phyloP scores from a whole-genome alignment of 257 asterid genomes.

The Apocynum venetum region DNA sequence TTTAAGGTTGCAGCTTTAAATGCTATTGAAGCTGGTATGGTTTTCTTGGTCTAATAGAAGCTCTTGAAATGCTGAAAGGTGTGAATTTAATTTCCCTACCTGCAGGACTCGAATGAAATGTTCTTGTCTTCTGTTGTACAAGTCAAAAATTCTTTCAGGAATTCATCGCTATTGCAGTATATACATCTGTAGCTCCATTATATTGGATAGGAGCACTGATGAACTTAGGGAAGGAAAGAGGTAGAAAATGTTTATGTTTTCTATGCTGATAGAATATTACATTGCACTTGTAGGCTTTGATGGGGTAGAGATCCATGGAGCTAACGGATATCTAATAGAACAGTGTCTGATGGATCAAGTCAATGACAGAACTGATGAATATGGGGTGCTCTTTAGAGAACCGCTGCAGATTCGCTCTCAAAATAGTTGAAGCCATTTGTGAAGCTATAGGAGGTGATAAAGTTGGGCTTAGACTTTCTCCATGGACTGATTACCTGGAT shows the following conservation, averaged over 20 bases:
- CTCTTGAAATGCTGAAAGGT: too few species aligned
- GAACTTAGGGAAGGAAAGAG: too few species aligned
- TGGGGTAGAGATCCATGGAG: slow-evolving; percentile 27
- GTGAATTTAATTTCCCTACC: too few species aligned
- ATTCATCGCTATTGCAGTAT: too few species aligned
- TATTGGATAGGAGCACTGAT: too few species aligned
- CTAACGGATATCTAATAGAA: slow-evolving; percentile 23
- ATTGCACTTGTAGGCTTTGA: slow-evolving; percentile 18
- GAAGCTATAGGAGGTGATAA: slow-evolving; percentile 23
- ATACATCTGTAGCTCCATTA: too few species aligned
- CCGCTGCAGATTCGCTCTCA: slow-evolving; percentile 22
- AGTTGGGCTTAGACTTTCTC: slow-evolving; percentile 22
- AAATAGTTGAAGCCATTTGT: slow-evolving; percentile 20
- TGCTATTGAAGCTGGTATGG: slow-evolving; percentile 28
- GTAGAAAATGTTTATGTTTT: too few species aligned
- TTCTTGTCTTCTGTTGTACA: too few species aligned
- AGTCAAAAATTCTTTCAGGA: too few species aligned
- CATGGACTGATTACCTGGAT: slow-evolving; percentile 16
- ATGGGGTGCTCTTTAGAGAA: slow-evolving; percentile 29
- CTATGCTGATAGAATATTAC: too few species aligned
- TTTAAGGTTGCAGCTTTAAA: slow-evolving; percentile 28
- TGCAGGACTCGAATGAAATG: too few species aligned
- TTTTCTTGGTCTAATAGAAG: background rate
- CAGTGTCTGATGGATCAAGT: slow-evolving; percentile 26
- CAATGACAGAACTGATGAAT: slow-evolving; percentile 26